Base-by-base conservation (phyloP, 176 grass and related monocot species). In the Phoenix roebelenii region DNA sequence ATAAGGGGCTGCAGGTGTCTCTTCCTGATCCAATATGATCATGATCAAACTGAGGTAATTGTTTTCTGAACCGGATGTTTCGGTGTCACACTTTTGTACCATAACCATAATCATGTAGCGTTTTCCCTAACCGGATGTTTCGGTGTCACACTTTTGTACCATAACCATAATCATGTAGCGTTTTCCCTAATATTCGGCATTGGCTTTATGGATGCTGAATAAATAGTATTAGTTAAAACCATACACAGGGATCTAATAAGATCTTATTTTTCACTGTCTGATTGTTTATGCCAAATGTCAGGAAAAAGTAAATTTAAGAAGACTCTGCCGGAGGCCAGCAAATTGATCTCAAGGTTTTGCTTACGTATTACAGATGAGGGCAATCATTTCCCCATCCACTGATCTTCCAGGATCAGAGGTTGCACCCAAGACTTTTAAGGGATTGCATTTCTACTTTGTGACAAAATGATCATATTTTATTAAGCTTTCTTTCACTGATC, bases 1-100 rank as follows among this genome's bases (percentile, higher is more conserved):
- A 90, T 98, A 56, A 87, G 94, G 66, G 94, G 94, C 29, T 98
- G 94, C 67, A 75, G 88, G 62, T 98, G 94, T 55, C 65, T 84
- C 52, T 98, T 98, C 81, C 67, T 74, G 25, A 51, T 99, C 16
- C 53, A 69, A 72, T 99, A 99, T 48, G 68, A 89, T 70, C 94
- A 99, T 74, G 94, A 98, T 58, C 49, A 28, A 65, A 68, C 70
- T 24, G 73, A 93, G 84, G 94, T 98, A 82, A 52, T 44, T 44
- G 35, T 9, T 44, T 14, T 44, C 30, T 20, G 16, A 22, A 17
- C 22, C 6, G 7, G 1, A 44, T 44, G 35, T 44, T 44, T 44
- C 9, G 12, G 9, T 14, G 35, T 14, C 35, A 44, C 35, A 2
- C 7, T 14, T 44, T 35, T 12, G 10, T 12, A 12, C 35, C 10